Conservation (phyloP, 768 basidiomycete species). For the Hericium rajendrae region DNA sequence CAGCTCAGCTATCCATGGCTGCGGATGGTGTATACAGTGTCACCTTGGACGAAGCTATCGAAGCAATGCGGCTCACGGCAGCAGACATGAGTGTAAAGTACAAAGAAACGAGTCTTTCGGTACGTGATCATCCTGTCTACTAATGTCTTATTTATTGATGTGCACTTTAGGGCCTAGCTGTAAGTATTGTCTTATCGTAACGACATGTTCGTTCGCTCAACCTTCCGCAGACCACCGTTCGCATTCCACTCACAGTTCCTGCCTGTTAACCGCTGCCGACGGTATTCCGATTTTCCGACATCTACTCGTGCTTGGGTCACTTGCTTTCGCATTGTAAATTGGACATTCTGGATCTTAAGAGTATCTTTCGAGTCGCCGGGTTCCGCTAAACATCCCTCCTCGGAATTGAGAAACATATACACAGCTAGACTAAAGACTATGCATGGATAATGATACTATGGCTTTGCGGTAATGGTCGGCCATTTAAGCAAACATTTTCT, state of each 20-base stretch:
- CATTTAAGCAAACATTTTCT: not conserved
- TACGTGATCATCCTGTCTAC: slow-evolving; percentile 25
- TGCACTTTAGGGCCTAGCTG: slow-evolving; percentile 44
- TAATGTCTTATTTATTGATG: not conserved
- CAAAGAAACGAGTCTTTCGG: slow-evolving; percentile 91
- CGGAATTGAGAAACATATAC: too few species aligned
- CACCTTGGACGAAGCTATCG: not conserved
- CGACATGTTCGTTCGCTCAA: not conserved
- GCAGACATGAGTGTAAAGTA: slow-evolving; percentile 93
- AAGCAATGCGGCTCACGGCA: slow-evolving; percentile 28
- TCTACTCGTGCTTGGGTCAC: too few species aligned
- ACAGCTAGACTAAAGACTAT: too few species aligned
- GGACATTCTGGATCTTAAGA: too few species aligned
- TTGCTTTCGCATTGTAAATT: too few species aligned
- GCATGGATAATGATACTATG: too few species aligned
- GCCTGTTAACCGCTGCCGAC: slow-evolving; percentile 42
- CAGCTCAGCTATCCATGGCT: slow-evolving; percentile 91
- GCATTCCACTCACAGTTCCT: slow-evolving; percentile 78
- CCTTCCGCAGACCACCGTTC: slow-evolving; percentile 39
- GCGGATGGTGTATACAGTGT: slow-evolving; percentile 65
- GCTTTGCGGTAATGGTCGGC: too few species aligned
- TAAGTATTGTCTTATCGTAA: slow-evolving; percentile 22
- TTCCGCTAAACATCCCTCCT: too few species aligned
- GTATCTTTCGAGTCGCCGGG: too few species aligned
- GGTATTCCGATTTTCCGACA: too few species aligned